These are phyloP conservation scores for Fonsecaea monophora DNA, from an alignment of 2,329 filamentous ascomycete genomes.

Conservation along the genomic window DNA sequence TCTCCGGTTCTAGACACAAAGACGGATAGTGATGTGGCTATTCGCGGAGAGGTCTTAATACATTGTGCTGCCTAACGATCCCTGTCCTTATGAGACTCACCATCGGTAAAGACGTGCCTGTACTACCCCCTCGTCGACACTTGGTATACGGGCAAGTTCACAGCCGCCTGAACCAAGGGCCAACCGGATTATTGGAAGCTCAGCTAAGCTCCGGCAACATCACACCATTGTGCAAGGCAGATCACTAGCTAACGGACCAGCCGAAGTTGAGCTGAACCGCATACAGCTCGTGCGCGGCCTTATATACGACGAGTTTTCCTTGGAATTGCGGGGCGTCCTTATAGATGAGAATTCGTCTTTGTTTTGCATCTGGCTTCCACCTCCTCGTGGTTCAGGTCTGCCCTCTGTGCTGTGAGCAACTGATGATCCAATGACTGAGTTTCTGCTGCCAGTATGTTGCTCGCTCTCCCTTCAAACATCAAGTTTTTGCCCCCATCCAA, in stretches of 20 bases:
- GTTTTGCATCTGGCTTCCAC: neutral
- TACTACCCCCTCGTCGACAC: neutral
- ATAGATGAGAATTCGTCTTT: neutral
- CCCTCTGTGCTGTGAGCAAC: neutral
- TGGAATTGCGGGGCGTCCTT: neutral
- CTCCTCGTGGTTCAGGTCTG: neutral
- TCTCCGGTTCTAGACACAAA: neutral
- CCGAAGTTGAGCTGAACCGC: neutral
- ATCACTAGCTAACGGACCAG: neutral
- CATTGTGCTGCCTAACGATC: neutral
- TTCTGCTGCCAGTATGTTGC: neutral
- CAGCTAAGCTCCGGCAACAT: neutral
- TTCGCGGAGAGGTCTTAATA: neutral
- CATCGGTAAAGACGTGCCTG: neutral
- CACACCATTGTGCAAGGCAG: neutral
- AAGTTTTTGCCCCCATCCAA: conserved; percentile 13
- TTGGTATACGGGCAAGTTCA: neutral
- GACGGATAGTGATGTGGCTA: neutral
- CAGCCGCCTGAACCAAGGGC: neutral
- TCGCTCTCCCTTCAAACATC: neutral
- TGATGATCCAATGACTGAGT: neutral
- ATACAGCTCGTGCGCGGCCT: neutral
- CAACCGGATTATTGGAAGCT: neutral
- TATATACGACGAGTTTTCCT: neutral
- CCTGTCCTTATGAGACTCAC: neutral